Percentiles rank a stretch among this genome's conserved stretches.
These are phyloP conservation scores for Yamadazyma nakazawae DNA, from an alignment of 805 yeast species.

Conservation along the genomic window DNA sequence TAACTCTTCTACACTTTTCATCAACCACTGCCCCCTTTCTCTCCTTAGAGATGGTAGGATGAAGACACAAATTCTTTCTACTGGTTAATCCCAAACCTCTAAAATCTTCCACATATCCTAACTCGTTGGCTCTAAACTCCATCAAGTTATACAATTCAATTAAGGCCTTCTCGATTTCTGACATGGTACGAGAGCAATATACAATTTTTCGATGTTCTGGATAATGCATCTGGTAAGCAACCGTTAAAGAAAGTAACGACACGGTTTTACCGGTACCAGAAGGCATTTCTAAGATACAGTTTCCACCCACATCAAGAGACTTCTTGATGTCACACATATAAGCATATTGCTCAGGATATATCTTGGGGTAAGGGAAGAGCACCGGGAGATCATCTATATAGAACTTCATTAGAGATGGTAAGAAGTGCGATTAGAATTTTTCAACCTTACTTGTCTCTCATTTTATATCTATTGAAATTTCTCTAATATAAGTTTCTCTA, in stretches of 20 bases:
- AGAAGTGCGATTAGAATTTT: neutral
- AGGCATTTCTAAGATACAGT: constrained; percentile 97
- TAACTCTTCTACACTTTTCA: constrained; percentile 92
- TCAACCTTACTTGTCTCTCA: neutral
- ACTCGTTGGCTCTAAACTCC: constrained; percentile 78
- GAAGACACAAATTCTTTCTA: constrained; percentile 90
- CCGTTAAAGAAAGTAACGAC: constrained; percentile 83
- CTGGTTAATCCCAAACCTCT: constrained; percentile 91
- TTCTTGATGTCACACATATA: constrained; percentile 95
- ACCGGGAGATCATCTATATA: constrained; percentile 95
- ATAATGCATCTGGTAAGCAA: constrained; percentile 92
- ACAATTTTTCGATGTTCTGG: constrained; percentile 93
- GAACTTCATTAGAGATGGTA: constrained; percentile 52
- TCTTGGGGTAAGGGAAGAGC: constrained; percentile 91
- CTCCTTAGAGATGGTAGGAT: constrained; percentile 83
- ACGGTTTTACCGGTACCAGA: constrained; percentile 99
- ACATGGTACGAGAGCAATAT: constrained; percentile 99
- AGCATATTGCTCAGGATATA: constrained; percentile 97
- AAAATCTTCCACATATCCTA: constrained; percentile 87
- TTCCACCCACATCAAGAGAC: constrained; percentile 94
- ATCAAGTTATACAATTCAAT: constrained; percentile 85
- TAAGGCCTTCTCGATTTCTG: constrained; percentile 96
- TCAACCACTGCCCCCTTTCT: constrained; percentile 90
- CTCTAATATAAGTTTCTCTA: constrained; percentile 24
- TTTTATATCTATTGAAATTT: neutral